Evolutionary conservation across 306 rosid species (phyloP).

Genomic region (Amphicarpaea edgeworthii): DNA sequence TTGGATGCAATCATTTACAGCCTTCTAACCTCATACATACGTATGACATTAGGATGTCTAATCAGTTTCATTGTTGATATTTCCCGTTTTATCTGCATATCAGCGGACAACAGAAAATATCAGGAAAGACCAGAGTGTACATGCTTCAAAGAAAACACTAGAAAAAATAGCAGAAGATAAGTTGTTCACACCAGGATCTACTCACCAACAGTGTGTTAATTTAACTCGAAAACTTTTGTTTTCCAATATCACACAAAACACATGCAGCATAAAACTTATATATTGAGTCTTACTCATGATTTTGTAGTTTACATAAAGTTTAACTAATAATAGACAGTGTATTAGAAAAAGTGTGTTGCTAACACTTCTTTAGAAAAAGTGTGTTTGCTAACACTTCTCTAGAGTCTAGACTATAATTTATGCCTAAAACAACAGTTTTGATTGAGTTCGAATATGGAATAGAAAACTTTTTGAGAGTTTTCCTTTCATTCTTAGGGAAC

Average conservation of each 20-base stretch:
- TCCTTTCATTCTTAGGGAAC: neutral
- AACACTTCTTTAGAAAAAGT: too few species aligned
- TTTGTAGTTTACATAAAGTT: too few species aligned
- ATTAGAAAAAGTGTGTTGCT: too few species aligned
- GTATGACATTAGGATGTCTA: slow-evolving; percentile 92
- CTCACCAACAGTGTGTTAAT: neutral
- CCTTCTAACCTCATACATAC: slow-evolving; percentile 86
- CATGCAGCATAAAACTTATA: neutral
- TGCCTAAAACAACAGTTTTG: neutral
- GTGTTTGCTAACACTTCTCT: too few species aligned
- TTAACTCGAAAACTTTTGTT: slow-evolving; percentile 24
- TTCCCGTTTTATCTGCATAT: slow-evolving; percentile 91
- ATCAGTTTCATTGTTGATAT: slow-evolving; percentile 95
- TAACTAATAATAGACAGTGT: too few species aligned
- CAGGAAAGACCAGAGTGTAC: slow-evolving; percentile 15
- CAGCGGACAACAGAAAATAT: slow-evolving; percentile 37
- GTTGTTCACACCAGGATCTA: slow-evolving; percentile 15
- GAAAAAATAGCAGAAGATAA: slow-evolving; percentile 18
- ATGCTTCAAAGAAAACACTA: slow-evolving; percentile 4
- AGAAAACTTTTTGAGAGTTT: too few species aligned
- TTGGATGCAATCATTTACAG: neutral
- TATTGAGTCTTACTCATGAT: too few species aligned
- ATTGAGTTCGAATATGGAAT: too few species aligned
- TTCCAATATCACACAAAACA: slow-evolving; percentile 20
- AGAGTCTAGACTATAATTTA: too few species aligned